Percentiles rank a stretch among this genome's conserved stretches.
These are phyloP conservation scores for Candida railenensis DNA, from an alignment of 805 yeast species.

Conservation along the genomic window DNA sequence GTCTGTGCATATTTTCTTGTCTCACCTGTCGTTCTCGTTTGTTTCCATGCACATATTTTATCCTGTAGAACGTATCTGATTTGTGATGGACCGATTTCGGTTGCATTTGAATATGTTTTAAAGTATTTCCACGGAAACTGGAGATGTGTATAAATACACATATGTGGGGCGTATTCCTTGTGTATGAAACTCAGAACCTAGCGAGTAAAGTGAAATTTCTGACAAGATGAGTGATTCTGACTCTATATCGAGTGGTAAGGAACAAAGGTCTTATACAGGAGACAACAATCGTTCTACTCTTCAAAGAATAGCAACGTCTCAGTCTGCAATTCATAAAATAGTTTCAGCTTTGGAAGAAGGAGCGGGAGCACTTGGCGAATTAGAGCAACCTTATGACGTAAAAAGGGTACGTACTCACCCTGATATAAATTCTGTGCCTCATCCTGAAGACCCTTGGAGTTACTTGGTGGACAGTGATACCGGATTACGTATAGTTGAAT, in stretches of 20 bases:
- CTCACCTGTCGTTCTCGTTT: too few species aligned
- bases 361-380: slow-evolving; percentile 52
- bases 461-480: slow-evolving; percentile 17
- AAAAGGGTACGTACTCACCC: slow-evolving; percentile 32
- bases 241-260: background rate
- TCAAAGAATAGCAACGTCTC: background rate
- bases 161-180: background rate
- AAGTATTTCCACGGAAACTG: background rate
- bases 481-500: slow-evolving; percentile 16
- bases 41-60: background rate
- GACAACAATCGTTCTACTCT: background rate
- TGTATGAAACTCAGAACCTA: too few species aligned
- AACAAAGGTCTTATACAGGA: background rate
- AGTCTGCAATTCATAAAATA: slow-evolving; percentile 26
- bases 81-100: background rate
- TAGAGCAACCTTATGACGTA: slow-evolving; percentile 54
- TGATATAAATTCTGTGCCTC: slow-evolving; percentile 23
- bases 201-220: too few species aligned
- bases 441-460: slow-evolving; percentile 25
- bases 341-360: slow-evolving; percentile 35
- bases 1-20: too few species aligned
- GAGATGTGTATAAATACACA: background rate
- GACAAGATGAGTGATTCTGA: background rate
- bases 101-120: background rate
- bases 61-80: background rate